These are phyloP conservation scores for Microstroma glucosiphilum DNA, from an alignment of 1,284 basidiomycete species.

Conservation along the genomic window DNA sequence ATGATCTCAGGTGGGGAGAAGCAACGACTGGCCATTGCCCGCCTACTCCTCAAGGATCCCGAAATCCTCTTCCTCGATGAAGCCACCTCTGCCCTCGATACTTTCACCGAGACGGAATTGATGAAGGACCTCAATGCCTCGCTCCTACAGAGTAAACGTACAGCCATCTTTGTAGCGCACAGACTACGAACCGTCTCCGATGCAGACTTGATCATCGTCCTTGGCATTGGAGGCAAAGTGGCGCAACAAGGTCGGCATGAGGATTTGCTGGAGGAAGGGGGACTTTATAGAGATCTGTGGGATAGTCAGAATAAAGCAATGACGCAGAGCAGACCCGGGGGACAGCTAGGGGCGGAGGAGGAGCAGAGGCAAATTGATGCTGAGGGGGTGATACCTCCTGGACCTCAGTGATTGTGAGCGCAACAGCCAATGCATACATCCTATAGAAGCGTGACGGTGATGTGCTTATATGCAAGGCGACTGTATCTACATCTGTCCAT, in stretches of 20 bases:
- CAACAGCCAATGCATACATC: no score
- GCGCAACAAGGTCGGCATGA: conserved; percentile 40
- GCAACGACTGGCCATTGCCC: conserved; percentile 86
- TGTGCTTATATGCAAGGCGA: no score
- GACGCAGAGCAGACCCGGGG: not conserved
- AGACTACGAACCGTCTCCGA: conserved; percentile 83
- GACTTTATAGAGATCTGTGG: conserved; percentile 45
- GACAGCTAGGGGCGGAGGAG: no score
- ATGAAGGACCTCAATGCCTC: conserved; percentile 87
- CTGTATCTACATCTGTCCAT: no score
- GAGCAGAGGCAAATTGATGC: no score
- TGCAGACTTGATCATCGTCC: conserved; percentile 54
- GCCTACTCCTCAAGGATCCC: conserved; percentile 86
- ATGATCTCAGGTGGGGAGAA: conserved; percentile 99
- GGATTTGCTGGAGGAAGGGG: conserved; percentile 29
- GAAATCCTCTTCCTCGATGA: conserved; percentile 96
- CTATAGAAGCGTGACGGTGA: no score
- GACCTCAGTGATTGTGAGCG: no score
- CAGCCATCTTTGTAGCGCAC: conserved; percentile 69
- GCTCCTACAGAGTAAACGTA: conserved; percentile 69
- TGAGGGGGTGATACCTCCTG: no score
- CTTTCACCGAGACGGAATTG: conserved; percentile 51
- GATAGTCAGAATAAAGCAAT: conserved; percentile 19
- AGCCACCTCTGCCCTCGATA: conserved; percentile 54
- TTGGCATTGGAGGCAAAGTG: conserved; percentile 30